phyloP scores from a whole-genome alignment of 257 asterid genomes.

The Voacanga thouarsii region DNA sequence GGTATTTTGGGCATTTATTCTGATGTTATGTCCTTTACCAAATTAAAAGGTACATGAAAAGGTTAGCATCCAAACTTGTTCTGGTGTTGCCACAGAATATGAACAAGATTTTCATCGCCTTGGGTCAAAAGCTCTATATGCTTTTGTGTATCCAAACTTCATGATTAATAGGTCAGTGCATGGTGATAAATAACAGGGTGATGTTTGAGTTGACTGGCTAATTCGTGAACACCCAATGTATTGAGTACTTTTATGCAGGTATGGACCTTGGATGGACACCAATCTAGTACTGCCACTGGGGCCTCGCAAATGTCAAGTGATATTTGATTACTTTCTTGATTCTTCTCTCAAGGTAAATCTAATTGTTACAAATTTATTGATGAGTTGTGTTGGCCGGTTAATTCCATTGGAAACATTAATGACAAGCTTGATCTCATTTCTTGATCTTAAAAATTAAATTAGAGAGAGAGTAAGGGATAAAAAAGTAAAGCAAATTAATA shows the following conservation, averaged over 20 bases:
- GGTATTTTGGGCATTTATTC: conserved; percentile 1
- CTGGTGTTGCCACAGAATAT: conserved; percentile 30
- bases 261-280: conserved; percentile 98
- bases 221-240: background rate
- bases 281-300: conserved; percentile 79
- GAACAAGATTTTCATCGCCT: conserved; percentile 53
- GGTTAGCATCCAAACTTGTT: conserved; percentile 78
- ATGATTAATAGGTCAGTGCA: conserved; percentile 77
- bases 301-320: conserved; percentile 70
- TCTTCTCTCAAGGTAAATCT: conserved; percentile 53
- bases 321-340: conserved; percentile 82
- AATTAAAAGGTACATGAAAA: conserved; percentile 60
- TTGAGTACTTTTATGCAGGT: conserved; percentile 37
- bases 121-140: conserved; percentile 68
- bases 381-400: background rate
- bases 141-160: conserved; percentile 82
- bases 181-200: background rate
- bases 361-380: background rate
- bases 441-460: too few relatives aligned
- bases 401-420: too few relatives aligned
- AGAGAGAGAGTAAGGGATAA: too few relatives aligned
- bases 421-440: too few relatives aligned
- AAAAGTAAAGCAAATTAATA: too few relatives aligned
- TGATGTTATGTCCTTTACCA: background rate
- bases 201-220: background rate